A percentile compares a stretch with the other conserved stretches of the same genome.
Evolutionary conservation across 1,284 basidiomycete genomes (phyloP).

Genomic region (Cutaneotrichosporon cyanovorans): DNA sequence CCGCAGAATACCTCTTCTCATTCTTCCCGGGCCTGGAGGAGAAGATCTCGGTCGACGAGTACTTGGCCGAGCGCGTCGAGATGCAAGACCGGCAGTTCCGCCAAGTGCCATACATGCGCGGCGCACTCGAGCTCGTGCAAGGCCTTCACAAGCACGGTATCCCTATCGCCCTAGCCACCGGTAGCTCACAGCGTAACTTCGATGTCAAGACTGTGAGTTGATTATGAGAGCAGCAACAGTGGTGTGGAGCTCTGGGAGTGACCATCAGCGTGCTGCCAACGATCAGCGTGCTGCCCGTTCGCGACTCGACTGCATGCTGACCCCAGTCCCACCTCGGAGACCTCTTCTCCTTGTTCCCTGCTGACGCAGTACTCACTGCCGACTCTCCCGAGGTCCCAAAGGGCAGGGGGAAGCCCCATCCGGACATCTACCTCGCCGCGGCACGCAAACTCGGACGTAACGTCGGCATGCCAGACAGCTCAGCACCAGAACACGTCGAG

Average conservation of each 20-base stretch:
- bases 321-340: slow-evolving; percentile 41
- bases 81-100: slow-evolving; percentile 40
- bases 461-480: slow-evolving; percentile 36
- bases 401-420: slow-evolving; percentile 42
- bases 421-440: slow-evolving; percentile 46
- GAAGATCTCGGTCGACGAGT: slow-evolving; percentile 40
- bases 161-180: slow-evolving; percentile 45
- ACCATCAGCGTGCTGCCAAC: neutral
- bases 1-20: slow-evolving; percentile 37
- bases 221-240: neutral
- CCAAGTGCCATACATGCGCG: slow-evolving; percentile 41
- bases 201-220: slow-evolving; percentile 39
- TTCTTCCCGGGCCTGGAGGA: slow-evolving; percentile 38
- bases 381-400: slow-evolving; percentile 40
- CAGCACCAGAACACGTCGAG: slow-evolving; percentile 27
- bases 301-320: neutral
- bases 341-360: slow-evolving; percentile 41
- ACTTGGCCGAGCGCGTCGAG: slow-evolving; percentile 34
- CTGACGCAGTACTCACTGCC: slow-evolving; percentile 38
- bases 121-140: slow-evolving; percentile 39
- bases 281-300: neutral
- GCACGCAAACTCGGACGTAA: slow-evolving; percentile 40
- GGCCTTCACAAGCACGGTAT: slow-evolving; percentile 39
- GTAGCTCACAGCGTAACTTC: slow-evolving; percentile 33
- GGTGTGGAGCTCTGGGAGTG: neutral